Conservation (phyloP, 306 rosid genomes). For the Notholithocarpus densiflorus region DNA sequence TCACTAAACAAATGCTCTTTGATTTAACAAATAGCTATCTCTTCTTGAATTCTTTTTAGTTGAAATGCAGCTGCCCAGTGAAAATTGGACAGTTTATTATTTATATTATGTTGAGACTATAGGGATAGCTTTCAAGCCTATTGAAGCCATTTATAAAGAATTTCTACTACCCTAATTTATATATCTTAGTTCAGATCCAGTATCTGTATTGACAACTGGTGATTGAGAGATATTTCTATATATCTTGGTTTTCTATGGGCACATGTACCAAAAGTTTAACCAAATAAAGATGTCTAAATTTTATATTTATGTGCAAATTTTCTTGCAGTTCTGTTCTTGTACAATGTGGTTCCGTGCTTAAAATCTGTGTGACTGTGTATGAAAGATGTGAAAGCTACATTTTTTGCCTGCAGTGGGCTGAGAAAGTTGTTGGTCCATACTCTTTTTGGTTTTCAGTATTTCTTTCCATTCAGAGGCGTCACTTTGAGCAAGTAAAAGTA, state of each 20-base stretch:
- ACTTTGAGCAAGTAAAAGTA: conserved; percentile 69
- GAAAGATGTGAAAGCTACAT: conserved; percentile 20
- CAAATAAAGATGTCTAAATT: neutral
- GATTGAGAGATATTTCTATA: conserved; percentile 6
- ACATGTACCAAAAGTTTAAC: neutral
- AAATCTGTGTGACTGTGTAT: neutral
- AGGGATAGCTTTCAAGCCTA: neutral
- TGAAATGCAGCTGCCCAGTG: neutral
- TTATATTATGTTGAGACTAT: neutral
- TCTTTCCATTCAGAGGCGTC: conserved; percentile 70
- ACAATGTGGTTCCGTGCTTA: neutral
- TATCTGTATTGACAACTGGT: conserved; percentile 18
- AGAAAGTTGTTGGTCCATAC: conserved; percentile 11
- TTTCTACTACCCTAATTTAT: neutral
- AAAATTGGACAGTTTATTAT: neutral
- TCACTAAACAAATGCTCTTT: neutral
- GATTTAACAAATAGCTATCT: neutral
- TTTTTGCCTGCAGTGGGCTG: conserved; percentile 6
- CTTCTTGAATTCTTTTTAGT: neutral
- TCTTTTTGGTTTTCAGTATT: conserved; percentile 55
- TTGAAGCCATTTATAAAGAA: conserved; percentile 1
- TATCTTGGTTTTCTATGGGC: neutral
- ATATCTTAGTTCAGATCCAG: neutral
- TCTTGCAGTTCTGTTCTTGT: neutral
- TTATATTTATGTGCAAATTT: neutral